Evolutionary conservation across 768 basidiomycete genomes (phyloP).

Genomic region (Xerocomus brunneocitrinus): DNA sequence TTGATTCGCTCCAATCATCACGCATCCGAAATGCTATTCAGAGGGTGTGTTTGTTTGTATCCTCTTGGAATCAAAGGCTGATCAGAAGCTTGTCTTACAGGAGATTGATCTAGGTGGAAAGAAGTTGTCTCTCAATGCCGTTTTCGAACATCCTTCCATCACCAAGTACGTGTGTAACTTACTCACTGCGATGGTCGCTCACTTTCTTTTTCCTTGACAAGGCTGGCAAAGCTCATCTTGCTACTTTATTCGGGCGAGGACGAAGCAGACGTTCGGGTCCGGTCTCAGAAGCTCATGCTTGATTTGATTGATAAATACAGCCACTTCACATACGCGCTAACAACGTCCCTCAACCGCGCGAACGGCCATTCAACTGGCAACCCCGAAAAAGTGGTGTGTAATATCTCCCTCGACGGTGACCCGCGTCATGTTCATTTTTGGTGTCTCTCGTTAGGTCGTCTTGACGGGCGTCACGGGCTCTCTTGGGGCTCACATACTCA

Average conservation of each 20-base stretch:
- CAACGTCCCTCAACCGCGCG: conserved; percentile 1
- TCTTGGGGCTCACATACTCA: conserved; percentile 51
- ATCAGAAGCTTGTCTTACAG: not conserved
- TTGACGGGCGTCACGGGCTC: conserved; percentile 53
- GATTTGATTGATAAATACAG: conserved; percentile 43
- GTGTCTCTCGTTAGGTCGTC: conserved; percentile 20
- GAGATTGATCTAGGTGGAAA: conserved; percentile 20
- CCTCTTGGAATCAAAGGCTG: conserved; percentile 26
- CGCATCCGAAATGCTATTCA: conserved; percentile 45
- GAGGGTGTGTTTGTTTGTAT: conserved; percentile 32
- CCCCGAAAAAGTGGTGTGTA: conserved; percentile 15
- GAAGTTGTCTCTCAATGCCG: conserved; percentile 29
- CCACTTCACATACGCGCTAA: conserved; percentile 5
- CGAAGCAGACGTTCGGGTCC: conserved; percentile 14
- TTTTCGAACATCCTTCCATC: conserved; percentile 49
- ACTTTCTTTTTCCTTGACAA: conserved; percentile 7
- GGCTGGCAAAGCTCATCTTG: conserved; percentile 40
- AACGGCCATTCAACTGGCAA: conserved; percentile 8
- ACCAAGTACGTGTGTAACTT: conserved; percentile 27
- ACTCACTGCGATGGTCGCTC: not conserved
- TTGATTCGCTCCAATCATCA: conserved; percentile 51
- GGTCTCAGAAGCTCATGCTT: conserved; percentile 39
- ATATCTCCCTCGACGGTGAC: not conserved
- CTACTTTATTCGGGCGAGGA: conserved; percentile 31
- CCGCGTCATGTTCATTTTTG: not conserved